Evolutionary conservation across 768 basidiomycete genomes (phyloP), one percentile per base, ranked within the genome.

Genomic region (Asterophora lycoperdoides): DNA sequence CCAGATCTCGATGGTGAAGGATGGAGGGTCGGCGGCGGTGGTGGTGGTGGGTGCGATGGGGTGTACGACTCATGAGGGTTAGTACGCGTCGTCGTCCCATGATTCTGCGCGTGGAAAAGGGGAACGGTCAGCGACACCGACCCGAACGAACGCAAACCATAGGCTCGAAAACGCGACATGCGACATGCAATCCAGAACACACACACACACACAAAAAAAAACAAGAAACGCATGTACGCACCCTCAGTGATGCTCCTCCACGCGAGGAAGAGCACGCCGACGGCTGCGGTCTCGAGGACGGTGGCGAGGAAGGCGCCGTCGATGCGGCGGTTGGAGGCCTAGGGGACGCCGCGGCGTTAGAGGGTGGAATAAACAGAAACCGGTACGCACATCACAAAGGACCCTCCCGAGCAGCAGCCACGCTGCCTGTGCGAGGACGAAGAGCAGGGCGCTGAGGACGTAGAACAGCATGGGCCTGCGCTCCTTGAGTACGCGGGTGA

Each of bases 211-310:
- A n/a, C 32, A 41, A 19, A 28, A 30, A 18, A 7, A 30, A 43
- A n/a, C 29, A n/a, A 34, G 38, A 9, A 33, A n/a, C n/a, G n/a
- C n/a, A n/a, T n/a, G n/a, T n/a, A 49, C 35, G 70, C 49, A 84
- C 89, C 89, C 81, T 94, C 92, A 14, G 92, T 93, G 49, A 93
- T 90, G 63, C 84, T 84, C 65, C 74, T 74, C 93, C 93, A 95
- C n/a, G 80, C 91, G 13, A 83, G 61, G 63, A 80, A 93, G 15
- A 95, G 53, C 3, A 79, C 68, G 9, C 71, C 77, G 1, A 95
- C 80, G 0, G 86, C 68, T 1, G 78, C 82, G 0, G 89, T 89
- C 61, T 95, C 90, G 39, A 95, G 71, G 4, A 93, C 44, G 0
- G 94, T 94, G 1, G 89, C 86, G 19, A 96, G 64, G 64, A 96